Evolutionary conservation across 371 early-diverging fungal species (phyloP), one percentile per base, ranked within the genome.

Genomic region (Funneliformis caledonium): DNA sequence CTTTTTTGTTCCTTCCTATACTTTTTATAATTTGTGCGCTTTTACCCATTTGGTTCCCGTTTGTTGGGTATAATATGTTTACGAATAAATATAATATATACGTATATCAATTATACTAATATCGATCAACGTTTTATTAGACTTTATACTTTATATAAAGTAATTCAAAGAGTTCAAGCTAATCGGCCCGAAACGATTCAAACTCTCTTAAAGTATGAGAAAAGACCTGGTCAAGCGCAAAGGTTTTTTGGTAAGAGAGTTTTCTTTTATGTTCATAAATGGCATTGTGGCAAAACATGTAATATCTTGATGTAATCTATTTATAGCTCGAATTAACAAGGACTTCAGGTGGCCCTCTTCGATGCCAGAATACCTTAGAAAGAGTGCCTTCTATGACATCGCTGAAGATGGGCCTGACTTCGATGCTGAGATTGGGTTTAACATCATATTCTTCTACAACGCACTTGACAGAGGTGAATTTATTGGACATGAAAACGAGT

Each of bases 401-500:
- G 43, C 76, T 76, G 62, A 76, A 11, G 42, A n/a, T 26, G 5
- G 19, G 56, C 16, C 56, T 5, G 6, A 56, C 0, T 19, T 16
- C 22, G 45, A 42, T 16, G 59, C 42, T 14, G 45, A 76, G 33
- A 43, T 76, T 26, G 76, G 76, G 11, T 42, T 76, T 60, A 76
- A 76, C 45, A 10, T 45, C 61, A 2, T 76, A 76, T 76, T 76
- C 45, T 76, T 61, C 26, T 76, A 76, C 43, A 61, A 76, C 43
- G 76, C 76, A 76, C 22, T 76, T n/a, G 76, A 76, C 37, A 76
- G 9, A 8, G 76, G 61, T 61, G 61, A 76, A 76, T 76, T 76
- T 76, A 19, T 43, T 6, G 76, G 62, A 76, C 62, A 43, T 10
- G 62, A 76, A 45, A 59, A 76, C 43, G 76, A 76, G 2, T 76